A percentile compares a stretch with the other conserved stretches of the same genome.
Evolutionary conservation across 768 basidiomycete genomes (phyloP).

Genomic region (Russula compacta): DNA sequence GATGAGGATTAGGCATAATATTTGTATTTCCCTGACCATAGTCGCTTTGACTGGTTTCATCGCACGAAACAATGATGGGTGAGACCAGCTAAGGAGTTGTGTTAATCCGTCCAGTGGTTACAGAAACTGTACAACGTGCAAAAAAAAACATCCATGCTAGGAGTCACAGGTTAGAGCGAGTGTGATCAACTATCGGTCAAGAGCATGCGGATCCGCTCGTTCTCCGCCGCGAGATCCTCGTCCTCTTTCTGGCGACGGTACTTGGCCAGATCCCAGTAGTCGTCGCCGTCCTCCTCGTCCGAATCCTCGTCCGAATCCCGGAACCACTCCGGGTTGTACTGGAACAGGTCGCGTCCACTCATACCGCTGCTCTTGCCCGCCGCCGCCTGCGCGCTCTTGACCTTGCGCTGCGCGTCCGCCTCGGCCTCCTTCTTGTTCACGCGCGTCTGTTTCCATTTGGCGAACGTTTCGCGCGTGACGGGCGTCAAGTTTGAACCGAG

Average conservation of each 20-base stretch:
- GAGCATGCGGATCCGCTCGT: constrained; percentile 40
- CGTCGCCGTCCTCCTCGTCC: constrained; percentile 42
- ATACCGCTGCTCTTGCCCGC: constrained; percentile 91
- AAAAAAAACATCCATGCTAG: background rate
- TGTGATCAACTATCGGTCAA: constrained; percentile 28
- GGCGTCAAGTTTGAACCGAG: constrained; percentile 84
- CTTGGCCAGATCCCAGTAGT: constrained; percentile 41
- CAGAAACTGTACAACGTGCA: background rate
- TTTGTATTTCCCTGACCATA: background rate
- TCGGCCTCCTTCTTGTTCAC: constrained; percentile 95
- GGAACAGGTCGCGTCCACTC: constrained; percentile 96
- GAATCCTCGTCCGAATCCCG: constrained; percentile 54
- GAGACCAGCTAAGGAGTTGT: background rate
- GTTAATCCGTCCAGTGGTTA: background rate
- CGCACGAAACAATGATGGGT: background rate
- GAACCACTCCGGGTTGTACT: constrained; percentile 95
- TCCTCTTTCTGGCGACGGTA: constrained; percentile 58
- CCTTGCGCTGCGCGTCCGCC: constrained; percentile 65
- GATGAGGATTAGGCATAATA: constrained; percentile 32
- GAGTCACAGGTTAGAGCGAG: constrained; percentile 24
- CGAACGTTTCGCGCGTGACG: constrained; percentile 86
- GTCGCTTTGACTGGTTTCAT: background rate
- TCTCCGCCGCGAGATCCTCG: constrained; percentile 47
- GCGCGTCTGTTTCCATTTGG: constrained; percentile 90
- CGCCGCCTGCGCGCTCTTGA: constrained; percentile 70